phyloP scores from a whole-genome alignment of 768 basidiomycete genomes.

The Termitomyces sp. region DNA sequence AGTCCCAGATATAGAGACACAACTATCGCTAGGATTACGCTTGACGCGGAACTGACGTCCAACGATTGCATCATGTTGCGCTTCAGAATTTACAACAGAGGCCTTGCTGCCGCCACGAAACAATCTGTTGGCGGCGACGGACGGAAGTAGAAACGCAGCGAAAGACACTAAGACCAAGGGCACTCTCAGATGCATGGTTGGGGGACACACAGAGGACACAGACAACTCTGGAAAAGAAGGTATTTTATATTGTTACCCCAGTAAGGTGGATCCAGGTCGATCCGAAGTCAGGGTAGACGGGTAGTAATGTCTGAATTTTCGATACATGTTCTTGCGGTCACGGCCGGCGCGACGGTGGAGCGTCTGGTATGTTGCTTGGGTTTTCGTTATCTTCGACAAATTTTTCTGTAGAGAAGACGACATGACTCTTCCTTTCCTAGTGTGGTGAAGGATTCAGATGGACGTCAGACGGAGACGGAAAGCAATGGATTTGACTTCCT shows the following conservation, averaged over 20 bases:
- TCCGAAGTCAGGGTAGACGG: background rate
- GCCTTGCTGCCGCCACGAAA: background rate
- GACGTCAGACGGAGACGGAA: background rate
- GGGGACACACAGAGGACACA: background rate
- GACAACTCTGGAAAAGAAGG: background rate
- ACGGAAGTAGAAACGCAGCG: background rate
- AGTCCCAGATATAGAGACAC: background rate
- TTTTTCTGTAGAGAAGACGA: background rate
- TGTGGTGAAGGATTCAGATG: background rate
- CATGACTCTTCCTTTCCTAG: background rate
- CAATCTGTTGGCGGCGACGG: background rate
- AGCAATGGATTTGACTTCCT: background rate
- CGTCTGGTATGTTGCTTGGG: background rate
- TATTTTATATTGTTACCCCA: background rate
- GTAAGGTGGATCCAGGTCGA: background rate
- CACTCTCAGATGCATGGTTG: background rate
- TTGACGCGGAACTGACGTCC: conserved; percentile 1
- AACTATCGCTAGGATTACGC: background rate
- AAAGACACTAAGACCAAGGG: background rate
- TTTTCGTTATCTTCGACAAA: background rate
- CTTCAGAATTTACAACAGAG: too few relatives aligned
- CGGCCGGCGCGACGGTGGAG: background rate
- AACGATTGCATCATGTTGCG: background rate
- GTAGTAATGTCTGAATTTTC: background rate
- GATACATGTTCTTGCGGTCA: background rate